Conservation (phyloP, 352 stramenopile genomes). For the Phytopythium aichiense region DNA sequence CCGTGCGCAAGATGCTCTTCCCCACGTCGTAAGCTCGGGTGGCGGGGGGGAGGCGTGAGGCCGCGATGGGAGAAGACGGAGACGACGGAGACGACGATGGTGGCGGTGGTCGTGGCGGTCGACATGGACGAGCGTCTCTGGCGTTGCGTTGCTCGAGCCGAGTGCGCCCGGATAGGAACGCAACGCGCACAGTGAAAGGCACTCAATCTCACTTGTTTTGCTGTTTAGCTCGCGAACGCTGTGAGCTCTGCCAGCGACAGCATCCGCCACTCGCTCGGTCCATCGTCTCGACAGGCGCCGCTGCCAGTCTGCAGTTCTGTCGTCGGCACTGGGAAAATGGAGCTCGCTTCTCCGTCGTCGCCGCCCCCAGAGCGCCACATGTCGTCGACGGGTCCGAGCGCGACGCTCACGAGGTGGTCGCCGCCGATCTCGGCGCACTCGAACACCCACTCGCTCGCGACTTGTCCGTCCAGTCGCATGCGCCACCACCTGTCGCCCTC, state of each 20-base stretch:
- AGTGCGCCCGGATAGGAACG: neutral
- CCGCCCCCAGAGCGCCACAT: slow-evolving; percentile 28
- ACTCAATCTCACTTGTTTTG: neutral
- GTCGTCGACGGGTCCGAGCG: slow-evolving; percentile 31
- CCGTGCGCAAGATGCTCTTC: slow-evolving; percentile 78
- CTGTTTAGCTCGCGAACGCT: neutral
- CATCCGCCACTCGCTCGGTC: neutral
- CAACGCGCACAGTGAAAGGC: neutral
- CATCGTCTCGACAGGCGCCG: neutral
- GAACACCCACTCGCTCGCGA: slow-evolving; percentile 41
- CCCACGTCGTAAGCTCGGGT: slow-evolving; percentile 33
- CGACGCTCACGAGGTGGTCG: slow-evolving; percentile 43
- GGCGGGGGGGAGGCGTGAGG: neutral
- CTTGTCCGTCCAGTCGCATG: slow-evolving; percentile 35
- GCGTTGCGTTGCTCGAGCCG: neutral
- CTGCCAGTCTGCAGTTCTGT: neutral
- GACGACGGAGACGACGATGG: neutral
- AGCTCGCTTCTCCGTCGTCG: slow-evolving; percentile 27
- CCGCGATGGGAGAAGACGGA: neutral
- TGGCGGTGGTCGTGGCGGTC: neutral
- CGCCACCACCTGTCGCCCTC: slow-evolving; percentile 21
- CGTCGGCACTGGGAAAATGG: slow-evolving; percentile 22
- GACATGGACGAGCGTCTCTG: neutral
- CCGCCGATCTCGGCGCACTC: slow-evolving; percentile 24
- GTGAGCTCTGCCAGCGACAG: neutral